A percentile compares a stretch with the other conserved stretches of the same genome.
These are phyloP conservation scores for Amphirosellinia nigrospora DNA, from an alignment of 495 filamentous ascomycete genomes.

Conservation along the genomic window DNA sequence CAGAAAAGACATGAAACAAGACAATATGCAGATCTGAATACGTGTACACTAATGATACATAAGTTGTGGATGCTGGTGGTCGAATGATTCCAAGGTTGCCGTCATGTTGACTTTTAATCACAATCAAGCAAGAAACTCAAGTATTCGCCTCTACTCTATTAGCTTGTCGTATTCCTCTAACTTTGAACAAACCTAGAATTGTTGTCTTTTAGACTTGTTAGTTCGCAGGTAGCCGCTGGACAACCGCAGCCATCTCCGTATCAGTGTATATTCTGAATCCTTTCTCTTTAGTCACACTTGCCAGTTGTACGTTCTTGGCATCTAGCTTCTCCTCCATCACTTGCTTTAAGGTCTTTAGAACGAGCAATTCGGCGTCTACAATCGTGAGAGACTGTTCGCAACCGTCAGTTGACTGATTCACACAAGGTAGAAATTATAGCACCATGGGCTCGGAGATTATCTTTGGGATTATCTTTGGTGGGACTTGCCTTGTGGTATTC, in stretches of 20 bases:
- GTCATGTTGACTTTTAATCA: slow-evolving; percentile 14
- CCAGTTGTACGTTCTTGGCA: slow-evolving; percentile 96
- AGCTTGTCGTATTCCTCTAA: slow-evolving; percentile 26
- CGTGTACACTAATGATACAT: slow-evolving; percentile 16
- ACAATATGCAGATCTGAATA: not conserved
- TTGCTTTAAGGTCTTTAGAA: slow-evolving; percentile 98
- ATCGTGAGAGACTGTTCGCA: slow-evolving; percentile 77
- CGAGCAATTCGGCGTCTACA: slow-evolving; percentile 88
- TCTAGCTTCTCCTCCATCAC: slow-evolving; percentile 99
- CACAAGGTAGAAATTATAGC: not conserved
- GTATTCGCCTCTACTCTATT: slow-evolving; percentile 18
- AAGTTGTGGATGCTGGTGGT: slow-evolving; percentile 2
- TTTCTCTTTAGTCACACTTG: slow-evolving; percentile 95
- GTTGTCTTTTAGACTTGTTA: slow-evolving; percentile 32
- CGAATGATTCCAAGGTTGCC: not conserved
- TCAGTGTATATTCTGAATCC: slow-evolving; percentile 98
- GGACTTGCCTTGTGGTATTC: slow-evolving; percentile 84
- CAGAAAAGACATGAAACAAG: not conserved
- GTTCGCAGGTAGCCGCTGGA: slow-evolving; percentile 71
- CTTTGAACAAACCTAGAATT: not conserved
- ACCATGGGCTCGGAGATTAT: not conserved
- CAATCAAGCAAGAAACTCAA: slow-evolving; percentile 10
- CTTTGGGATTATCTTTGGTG: not conserved
- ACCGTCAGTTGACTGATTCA: slow-evolving; percentile 4
- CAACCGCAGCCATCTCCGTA: slow-evolving; percentile 91